Percentiles rank a stretch among this genome's conserved stretches.
phyloP scores from a whole-genome alignment of 495 filamentous ascomycete species.

The Xylaria palmicola region DNA sequence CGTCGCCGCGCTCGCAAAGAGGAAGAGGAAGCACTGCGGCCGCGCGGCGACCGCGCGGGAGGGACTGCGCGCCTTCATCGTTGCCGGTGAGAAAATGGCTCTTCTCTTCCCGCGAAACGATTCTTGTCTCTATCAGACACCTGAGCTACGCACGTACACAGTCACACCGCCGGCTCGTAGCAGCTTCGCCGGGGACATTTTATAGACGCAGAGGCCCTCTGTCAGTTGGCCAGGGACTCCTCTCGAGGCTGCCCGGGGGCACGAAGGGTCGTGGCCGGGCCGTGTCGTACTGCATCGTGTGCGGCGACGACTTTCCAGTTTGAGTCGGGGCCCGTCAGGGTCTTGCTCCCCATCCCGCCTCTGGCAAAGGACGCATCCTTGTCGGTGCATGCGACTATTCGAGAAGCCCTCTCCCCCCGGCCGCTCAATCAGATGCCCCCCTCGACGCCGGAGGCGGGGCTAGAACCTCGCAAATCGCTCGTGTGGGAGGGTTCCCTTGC shows the following conservation, averaged over 20 bases:
- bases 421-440: neutral
- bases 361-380: neutral
- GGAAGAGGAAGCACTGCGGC: neutral
- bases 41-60: no score
- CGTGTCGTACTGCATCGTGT: neutral
- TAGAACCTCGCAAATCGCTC: neutral
- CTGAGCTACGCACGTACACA: no score
- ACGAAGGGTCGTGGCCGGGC: neutral
- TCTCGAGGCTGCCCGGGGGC: neutral
- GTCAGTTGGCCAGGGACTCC: no score
- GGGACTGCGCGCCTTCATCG: neutral
- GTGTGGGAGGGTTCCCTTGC: neutral
- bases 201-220: no score
- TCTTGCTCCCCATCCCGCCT: neutral
- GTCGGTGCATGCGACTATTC: neutral
- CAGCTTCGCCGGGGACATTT: no score
- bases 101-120: no score
- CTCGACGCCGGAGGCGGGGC: neutral
- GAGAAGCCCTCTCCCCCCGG: neutral
- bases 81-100: neutral
- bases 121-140: no score
- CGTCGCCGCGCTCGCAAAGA: neutral
- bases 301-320: neutral
- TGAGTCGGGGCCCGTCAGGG: neutral
- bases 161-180: no score